A percentile compares a stretch with the other conserved stretches of the same genome.
Conservation (phyloP, 139 green algal genomes). For the Micractinium conductrix region DNA sequence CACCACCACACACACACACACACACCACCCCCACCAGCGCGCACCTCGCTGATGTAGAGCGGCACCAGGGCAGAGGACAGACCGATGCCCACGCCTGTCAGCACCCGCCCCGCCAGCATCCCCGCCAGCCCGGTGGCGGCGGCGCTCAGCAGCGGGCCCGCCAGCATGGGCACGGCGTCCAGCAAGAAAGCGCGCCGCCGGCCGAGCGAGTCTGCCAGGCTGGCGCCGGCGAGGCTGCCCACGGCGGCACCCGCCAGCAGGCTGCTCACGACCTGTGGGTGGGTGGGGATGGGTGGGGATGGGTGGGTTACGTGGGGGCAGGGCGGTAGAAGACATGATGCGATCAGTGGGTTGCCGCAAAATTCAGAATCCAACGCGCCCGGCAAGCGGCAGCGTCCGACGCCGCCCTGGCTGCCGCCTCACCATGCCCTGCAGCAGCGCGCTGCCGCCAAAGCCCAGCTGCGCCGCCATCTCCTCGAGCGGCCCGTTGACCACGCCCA, state of each 20-base stretch:
- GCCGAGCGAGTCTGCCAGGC: constrained; percentile 79
- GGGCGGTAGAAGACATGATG: background rate
- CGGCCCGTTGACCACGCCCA: constrained; percentile 91
- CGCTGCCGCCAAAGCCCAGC: constrained; percentile 80
- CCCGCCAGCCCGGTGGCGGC: constrained; percentile 56
- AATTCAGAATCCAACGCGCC: no score
- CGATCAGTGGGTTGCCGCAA: no score
- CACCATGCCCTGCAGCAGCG: constrained; percentile 76
- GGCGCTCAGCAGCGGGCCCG: constrained; percentile 76
- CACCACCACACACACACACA: no score
- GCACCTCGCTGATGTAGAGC: constrained; percentile 92
- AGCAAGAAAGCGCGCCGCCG: constrained; percentile 72
- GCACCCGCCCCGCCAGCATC: constrained; percentile 82
- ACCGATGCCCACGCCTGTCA: constrained; percentile 92
- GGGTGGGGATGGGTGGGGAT: background rate
- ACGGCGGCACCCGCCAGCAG: constrained; percentile 80
- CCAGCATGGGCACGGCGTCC: constrained; percentile 71
- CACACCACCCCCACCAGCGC: background rate
- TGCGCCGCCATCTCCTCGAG: constrained; percentile 80
- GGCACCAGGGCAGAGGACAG: constrained; percentile 91
- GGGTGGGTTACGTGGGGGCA: background rate
- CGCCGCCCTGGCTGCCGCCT: constrained; percentile 19
- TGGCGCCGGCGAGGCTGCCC: constrained; percentile 72
- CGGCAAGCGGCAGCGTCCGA: no score
- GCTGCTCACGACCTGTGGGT: constrained; percentile 81